These are phyloP conservation scores for Chlorella sp. DNA, from an alignment of 139 green algal species.

Conservation along the genomic window DNA sequence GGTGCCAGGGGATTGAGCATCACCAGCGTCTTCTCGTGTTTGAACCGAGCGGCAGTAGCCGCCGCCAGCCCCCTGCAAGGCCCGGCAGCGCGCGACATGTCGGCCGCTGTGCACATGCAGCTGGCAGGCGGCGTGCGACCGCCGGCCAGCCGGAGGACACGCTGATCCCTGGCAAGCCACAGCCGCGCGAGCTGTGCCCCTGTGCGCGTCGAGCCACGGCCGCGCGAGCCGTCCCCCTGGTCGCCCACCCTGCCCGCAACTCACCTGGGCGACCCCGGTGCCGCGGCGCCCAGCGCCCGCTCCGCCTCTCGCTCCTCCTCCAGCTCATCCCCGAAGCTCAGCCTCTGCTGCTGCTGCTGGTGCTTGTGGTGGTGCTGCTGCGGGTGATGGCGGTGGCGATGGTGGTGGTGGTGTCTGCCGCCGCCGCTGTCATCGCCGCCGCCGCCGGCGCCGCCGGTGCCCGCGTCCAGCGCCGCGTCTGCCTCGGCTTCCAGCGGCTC, in stretches of 20 bases:
- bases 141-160: not conserved
- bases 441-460: not conserved
- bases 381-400: not conserved
- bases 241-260: not conserved
- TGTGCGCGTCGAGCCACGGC: no score
- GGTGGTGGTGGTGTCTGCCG: not conserved
- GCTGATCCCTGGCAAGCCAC: not conserved
- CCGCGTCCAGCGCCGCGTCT: not conserved
- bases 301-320: no score
- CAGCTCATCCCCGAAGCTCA: slow-evolving; percentile 47
- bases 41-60: slow-evolving; percentile 22
- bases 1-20: slow-evolving; percentile 14
- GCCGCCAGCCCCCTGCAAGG: not conserved
- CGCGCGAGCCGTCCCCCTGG: no score
- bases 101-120: not conserved
- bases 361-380: not conserved
- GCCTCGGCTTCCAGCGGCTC: not conserved
- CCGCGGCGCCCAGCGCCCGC: no score
- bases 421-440: not conserved
- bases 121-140: not conserved
- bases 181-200: not conserved
- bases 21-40: slow-evolving; percentile 19
- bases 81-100: not conserved
- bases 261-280: not conserved
- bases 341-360: slow-evolving; percentile 10